Evolutionary conservation across 2,329 filamentous ascomycete genomes (phyloP).

Genomic region (Leptosphaerulina australis): DNA sequence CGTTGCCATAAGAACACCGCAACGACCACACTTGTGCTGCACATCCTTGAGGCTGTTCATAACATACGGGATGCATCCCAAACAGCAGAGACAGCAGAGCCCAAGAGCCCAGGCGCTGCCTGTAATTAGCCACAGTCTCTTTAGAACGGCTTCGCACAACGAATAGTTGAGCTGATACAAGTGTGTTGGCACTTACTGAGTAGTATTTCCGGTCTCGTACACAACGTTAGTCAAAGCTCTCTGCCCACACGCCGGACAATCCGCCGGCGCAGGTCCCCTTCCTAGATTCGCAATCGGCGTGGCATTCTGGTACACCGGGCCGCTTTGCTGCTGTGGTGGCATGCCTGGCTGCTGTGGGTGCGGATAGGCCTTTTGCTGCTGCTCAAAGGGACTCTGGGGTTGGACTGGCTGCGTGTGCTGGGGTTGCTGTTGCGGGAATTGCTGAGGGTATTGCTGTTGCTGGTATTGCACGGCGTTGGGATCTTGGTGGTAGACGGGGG

Average conservation of each 20-base stretch:
- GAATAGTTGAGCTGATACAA: no score
- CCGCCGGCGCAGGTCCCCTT: conserved; percentile 51
- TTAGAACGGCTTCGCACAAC: no score
- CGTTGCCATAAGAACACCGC: conserved; percentile 53
- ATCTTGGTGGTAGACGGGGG: conserved; percentile 44
- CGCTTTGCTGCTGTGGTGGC: conserved; percentile 43
- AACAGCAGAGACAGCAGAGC: conserved; percentile 52
- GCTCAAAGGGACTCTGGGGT: conserved; percentile 3
- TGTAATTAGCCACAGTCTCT: conserved; percentile 11
- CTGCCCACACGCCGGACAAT: conserved; percentile 56
- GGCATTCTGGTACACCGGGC: conserved; percentile 44
- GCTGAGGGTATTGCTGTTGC: conserved; percentile 18
- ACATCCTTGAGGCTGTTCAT: conserved; percentile 57
- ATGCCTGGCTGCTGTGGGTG: conserved; percentile 37
- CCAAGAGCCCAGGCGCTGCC: conserved; percentile 54
- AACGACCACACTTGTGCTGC: conserved; percentile 56
- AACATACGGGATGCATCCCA: conserved; percentile 58
- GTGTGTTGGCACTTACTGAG: conserved; percentile 52
- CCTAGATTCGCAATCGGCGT: conserved; percentile 43
- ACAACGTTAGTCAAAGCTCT: conserved; percentile 48
- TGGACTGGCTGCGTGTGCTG: conserved; percentile 20
- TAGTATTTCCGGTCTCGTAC: conserved; percentile 49
- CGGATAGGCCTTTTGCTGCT: conserved; percentile 11
- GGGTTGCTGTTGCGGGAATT: conserved; percentile 24
- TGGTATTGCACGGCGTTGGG: conserved; percentile 34